phyloP scores from a whole-genome alignment of 257 asterid species.

The Verbena officinalis region DNA sequence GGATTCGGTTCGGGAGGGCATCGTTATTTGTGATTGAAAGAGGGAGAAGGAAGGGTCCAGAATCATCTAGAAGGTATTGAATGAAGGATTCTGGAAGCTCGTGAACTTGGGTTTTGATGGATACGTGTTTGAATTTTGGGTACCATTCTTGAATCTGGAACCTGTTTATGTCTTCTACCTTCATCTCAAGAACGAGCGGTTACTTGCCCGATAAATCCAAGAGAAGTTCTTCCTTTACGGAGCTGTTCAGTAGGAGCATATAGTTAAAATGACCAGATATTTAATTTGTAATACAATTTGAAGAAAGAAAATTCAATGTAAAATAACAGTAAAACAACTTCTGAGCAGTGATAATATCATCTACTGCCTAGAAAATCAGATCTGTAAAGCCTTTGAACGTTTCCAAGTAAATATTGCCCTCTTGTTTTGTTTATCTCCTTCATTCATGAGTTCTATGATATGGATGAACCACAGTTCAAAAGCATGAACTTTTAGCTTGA shows the following conservation, averaged over 20 bases:
- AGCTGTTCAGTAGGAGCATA: not conserved
- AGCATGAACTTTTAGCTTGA: not conserved
- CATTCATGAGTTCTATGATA: not conserved
- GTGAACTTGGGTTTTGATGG: conserved; percentile 63
- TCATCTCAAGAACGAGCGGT: conserved; percentile 43
- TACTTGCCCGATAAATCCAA: conserved; percentile 10
- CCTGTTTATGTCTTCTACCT: conserved; percentile 68
- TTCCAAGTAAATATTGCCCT: not conserved
- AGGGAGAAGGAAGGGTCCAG: conserved; percentile 84
- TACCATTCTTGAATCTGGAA: conserved; percentile 98
- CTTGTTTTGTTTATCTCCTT: not conserved
- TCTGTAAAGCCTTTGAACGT: not conserved
- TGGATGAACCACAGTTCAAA: not conserved
- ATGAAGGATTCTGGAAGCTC: conserved; percentile 79
- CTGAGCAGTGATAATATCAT: too few relatives aligned
- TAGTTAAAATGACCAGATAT: not conserved
- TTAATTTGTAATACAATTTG: not conserved
- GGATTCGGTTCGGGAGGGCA: conserved; percentile 79
- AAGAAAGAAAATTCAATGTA: conserved; percentile 2
- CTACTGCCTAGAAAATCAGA: not conserved
- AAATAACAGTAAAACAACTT: not conserved
- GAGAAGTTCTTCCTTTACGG: not conserved
- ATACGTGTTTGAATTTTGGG: conserved; percentile 68
- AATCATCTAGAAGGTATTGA: conserved; percentile 64
- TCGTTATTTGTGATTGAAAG: conserved; percentile 60